Evolutionary conservation across 345 rosid species (phyloP), one percentile per base, ranked within the genome.

Genomic region (Lepidium didymum): DNA sequence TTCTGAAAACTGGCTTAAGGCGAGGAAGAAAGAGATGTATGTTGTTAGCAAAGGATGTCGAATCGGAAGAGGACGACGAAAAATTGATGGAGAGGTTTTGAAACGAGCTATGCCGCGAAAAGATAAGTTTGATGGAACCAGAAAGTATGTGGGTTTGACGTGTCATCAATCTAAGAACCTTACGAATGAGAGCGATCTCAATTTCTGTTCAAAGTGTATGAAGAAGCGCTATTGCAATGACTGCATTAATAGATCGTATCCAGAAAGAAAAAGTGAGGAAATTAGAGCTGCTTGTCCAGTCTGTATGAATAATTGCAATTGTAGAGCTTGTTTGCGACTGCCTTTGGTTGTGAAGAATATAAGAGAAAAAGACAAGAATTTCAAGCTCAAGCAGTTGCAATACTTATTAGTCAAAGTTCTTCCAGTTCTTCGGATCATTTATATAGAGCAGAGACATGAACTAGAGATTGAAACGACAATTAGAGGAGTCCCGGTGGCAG

Each of bases 381-480:
- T 68, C 42, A 68, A 77, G 77, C 12, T 77, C 13, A 52, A 63
- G 46, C 69, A 62, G 68, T 49, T 77, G 71, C 77, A 73, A 68
- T 77, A 77, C 57, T 50, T 77, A 62, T 53, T 77, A 42, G 41
- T 49, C 43, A 73, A 73, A 58, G 67, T 45, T 57, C 75, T 78
- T 35, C 77, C 81, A 7, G 67, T 68, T 56, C 51, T 77, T 8
- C 56, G 58, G 63, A 71, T 42, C 37, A 57, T 77, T 15, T 66
- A 29, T 29, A 2, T 19, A 1, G 81, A 77, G 47, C 71, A 68
- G 40, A 50, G 15, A 10, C 69, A 16, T 43, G 81, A 77, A 74
- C 68, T 78, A 44, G 78, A 78, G 68, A 15, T 68, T 52, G 81
- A 78, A 58, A 3, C 75, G 23, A 2, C 21, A 18, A 53, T 68